Base-by-base conservation (phyloP, 2,329 filamentous ascomycete species). In the Cladorrhinum sp. region DNA sequence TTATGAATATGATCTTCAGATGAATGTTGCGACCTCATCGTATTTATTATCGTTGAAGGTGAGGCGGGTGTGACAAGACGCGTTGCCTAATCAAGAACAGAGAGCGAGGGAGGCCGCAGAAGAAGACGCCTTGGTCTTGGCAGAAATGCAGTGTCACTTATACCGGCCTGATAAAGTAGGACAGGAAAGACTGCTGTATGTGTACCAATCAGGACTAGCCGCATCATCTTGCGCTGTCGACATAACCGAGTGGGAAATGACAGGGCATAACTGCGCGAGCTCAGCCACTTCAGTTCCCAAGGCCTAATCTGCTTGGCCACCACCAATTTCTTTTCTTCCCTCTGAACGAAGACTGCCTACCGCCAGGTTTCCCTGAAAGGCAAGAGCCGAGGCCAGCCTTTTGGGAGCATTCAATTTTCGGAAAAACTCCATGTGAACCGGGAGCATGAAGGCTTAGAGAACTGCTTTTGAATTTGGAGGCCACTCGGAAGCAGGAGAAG, bases 41-140 rank as follows among this genome's bases (percentile, higher is more conserved):
- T 10, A 9, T 50, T 50, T 25, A 25, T 50, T 6, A 12, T 50
- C 20, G n/a, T 55, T 29, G 32, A 45, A 41, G 29, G 2, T 41
- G 38, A 12, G 52, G 27, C 22, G 38, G n/a, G 32, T 10, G n/a
- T 23, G 20, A 45, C 36, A 32, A 16, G 27, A n/a, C 38, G 38
- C 53, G 16, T 56, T 56, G 23, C 53, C 38, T 9, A 25, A 56
- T 56, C 9, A 22, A n/a, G 32, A 13, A 25, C 25, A 24, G 5
- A 27, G 18, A n/a, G n/a, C n/a, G 23, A 25, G 25, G 53, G 53
- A 56, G 53, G 53, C 53, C 53, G 53, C 53, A 45, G 41, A 18
- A 9, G 32, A 45, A 56, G 53, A 22, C 27, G 53, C 20, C 53
- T 56, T 56, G 53, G 38, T 22, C 9, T 36, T 29, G 18, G 41